Evolutionary conservation across 495 filamentous ascomycete species (phyloP), one percentile per base, ranked within the genome.

Genomic region (Parachaetomium inaequale): DNA sequence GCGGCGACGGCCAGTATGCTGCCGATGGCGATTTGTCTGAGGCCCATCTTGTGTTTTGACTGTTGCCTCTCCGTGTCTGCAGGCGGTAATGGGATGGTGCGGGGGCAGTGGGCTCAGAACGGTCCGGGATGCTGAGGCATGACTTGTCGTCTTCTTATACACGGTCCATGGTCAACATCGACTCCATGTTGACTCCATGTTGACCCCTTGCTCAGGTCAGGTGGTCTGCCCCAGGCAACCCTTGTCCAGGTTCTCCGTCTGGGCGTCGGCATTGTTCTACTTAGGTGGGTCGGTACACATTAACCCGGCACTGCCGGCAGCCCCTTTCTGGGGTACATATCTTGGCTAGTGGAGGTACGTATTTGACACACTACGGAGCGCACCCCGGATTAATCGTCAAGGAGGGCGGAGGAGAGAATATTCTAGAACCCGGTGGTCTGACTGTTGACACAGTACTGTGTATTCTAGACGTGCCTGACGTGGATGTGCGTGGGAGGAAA

Each of bases 21-120:
- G 42, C 28, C 10, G 55, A 58, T 17, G 43, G 55, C 55, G 3
- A 58, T 23, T 49, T 58, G 55, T 58, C 55, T 42, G 1, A 58
- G 55, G 43, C n/a, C n/a, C 55, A 58, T 58, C 28, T 31, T 49
- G 55, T 0, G 55, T 19, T 25, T 47, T 58, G 29, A 25, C 15
- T 47, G 52, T 10, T 52, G 49, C 15, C 23, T 43, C 21, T 40
- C 19, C 2, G 34, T 55, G 52, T 34, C 34, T 14, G 21, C 11
- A 10, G 36, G 54, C 15, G 17, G 31, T 1, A 31, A 31, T 38
- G 54, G 15, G 25, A 32, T 11, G 15, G 12, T 19, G 38, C 5
- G 31, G 25, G 3, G 23, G 51, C 21, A 19, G 52, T 32, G 50
- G 7, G 6, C 28, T 52, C 14, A 29, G 11, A 3, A 11, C 19